phyloP scores from a whole-genome alignment of 768 basidiomycete species.

The Tylopilus intermedius region DNA sequence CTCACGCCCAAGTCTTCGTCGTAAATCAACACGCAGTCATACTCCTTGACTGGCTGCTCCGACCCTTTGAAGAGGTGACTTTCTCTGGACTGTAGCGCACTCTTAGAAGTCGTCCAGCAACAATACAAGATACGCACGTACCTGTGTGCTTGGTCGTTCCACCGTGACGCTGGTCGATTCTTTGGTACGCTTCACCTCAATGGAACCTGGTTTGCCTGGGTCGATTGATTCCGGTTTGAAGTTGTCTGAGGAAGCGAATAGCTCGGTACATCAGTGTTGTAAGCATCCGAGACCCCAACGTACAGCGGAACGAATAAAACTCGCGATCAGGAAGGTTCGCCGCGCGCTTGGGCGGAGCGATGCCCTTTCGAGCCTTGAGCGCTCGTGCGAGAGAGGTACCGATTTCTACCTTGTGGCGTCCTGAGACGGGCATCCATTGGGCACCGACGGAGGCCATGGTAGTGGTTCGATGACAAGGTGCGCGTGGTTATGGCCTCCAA shows the following conservation, averaged over 20 bases:
- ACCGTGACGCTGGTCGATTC: slow-evolving; percentile 52
- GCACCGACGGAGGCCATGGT: slow-evolving; percentile 43
- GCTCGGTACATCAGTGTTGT: not conserved
- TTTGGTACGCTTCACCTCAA: slow-evolving; percentile 53
- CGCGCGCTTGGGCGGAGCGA: slow-evolving; percentile 36
- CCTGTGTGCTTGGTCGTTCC: slow-evolving; percentile 65
- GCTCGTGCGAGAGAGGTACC: slow-evolving; percentile 60
- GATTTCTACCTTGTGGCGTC: slow-evolving; percentile 54
- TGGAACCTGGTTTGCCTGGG: slow-evolving; percentile 54
- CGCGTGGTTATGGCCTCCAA: slow-evolving; percentile 9
- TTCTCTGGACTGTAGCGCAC: slow-evolving; percentile 42
- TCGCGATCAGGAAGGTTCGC: slow-evolving; percentile 54
- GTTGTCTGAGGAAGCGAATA: slow-evolving; percentile 47
- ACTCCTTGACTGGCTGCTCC: slow-evolving; percentile 58
- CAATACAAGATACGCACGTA: slow-evolving; percentile 22
- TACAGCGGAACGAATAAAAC: slow-evolving; percentile 77
- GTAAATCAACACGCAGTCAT: slow-evolving; percentile 75
- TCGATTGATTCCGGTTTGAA: slow-evolving; percentile 75
- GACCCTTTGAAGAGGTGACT: slow-evolving; percentile 52
- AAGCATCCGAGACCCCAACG: slow-evolving; percentile 25
- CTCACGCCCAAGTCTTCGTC: slow-evolving; percentile 70
- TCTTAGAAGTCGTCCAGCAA: not conserved
- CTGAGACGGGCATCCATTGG: slow-evolving; percentile 56
- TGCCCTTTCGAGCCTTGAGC: slow-evolving; percentile 63
- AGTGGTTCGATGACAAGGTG: slow-evolving; percentile 23